These are phyloP conservation scores for Ceratobasidium sp. DNA, from an alignment of 1,284 basidiomycete genomes.

Conservation along the genomic window DNA sequence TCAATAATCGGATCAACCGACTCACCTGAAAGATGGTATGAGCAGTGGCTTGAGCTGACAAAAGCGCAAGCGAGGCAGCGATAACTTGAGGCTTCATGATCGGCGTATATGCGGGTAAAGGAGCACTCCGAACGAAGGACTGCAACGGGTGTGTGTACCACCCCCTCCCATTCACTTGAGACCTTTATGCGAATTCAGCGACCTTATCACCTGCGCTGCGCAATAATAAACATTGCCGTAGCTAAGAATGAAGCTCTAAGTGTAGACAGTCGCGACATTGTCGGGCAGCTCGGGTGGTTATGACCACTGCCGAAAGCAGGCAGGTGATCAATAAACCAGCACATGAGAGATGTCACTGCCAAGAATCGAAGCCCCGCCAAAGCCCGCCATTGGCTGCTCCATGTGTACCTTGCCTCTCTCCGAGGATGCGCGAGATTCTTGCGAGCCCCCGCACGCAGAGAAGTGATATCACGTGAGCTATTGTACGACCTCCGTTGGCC, in stretches of 20 bases:
- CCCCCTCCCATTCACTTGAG: background rate
- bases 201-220: background rate
- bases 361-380: background rate
- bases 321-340: background rate
- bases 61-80: slow-evolving; percentile 34
- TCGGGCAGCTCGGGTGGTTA: slow-evolving; percentile 3
- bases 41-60: slow-evolving; percentile 41
- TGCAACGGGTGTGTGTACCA: background rate
- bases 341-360: background rate
- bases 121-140: background rate
- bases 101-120: slow-evolving; percentile 37
- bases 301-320: slow-evolving; percentile 3
- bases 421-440: slow-evolving; percentile 37
- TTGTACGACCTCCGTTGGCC: background rate
- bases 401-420: background rate
- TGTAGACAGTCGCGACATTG: slow-evolving; percentile 9
- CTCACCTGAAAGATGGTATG: slow-evolving; percentile 48
- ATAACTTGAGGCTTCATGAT: slow-evolving; percentile 38
- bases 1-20: background rate
- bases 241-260: background rate
- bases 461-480: slow-evolving; percentile 1
- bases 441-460: slow-evolving; percentile 10
- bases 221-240: background rate
- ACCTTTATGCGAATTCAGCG: slow-evolving; percentile 15
- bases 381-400: background rate